Base-by-base conservation (phyloP, 2,329 filamentous ascomycete genomes). In the Pseudogymnoascus sp. region DNA sequence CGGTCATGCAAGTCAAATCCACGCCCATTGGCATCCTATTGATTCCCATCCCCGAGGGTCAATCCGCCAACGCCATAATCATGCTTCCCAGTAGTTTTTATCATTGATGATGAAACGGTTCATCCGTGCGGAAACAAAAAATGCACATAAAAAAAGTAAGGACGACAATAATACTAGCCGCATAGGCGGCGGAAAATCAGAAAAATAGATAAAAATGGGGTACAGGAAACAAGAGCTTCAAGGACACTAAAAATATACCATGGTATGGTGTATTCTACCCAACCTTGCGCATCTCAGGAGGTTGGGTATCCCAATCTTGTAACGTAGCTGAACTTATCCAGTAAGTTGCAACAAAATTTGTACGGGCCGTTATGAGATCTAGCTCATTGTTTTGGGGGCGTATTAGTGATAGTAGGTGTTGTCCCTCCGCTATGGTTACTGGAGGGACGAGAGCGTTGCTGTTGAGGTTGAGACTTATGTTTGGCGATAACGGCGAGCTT, bases 401-500 rank as follows among this genome's bases (percentile, higher is more conserved):
- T 70, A 60, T 66, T 69, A 4, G 65, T 63, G 35, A 70, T 63
- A 5, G 68, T 70, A 3, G 69, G 69, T 33, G 69, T 70, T 2
- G 67, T 68, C 18, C 68, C 67, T 58, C 68, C 67, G 39, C 69
- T 70, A 30, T 68, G 65, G n/a, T 60, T 63, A 58, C 67, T 68
- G 5, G 66, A 57, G 21, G 63, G 67, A 33, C 67, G 65, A 62
- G 68, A 67, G 26, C 66, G 67, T 7, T 66, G 65, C 26, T 52
- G 45, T 19, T 68, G 66, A 39, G 67, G 64, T 30, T 65, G 61
- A 38, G 66, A 66, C 55, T 68, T 64, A 61, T 71, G 67, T 61
- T 82, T 81, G 13, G 78, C 80, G 69, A 86, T 85, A 69, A 82
- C 77, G 48, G 77, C 78, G 67, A 81, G 77, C 74, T 85, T 85